Evolutionary conservation across 805 yeast species (phyloP), one percentile per base, ranked within the genome.

Genomic region (Candida succiphila): DNA sequence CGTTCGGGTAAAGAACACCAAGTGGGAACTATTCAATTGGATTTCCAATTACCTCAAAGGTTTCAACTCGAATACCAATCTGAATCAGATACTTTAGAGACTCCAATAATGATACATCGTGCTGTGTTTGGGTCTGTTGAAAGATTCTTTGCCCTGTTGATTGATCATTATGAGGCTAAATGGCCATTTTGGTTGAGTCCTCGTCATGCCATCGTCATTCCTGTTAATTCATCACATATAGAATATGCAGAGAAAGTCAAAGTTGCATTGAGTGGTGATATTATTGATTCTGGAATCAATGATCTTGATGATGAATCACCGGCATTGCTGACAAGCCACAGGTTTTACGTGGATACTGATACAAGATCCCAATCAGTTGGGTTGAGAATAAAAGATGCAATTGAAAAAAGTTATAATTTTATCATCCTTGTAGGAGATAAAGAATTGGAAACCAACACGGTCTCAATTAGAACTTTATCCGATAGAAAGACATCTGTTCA

Each of bases 161-260:
- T 92, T 33, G 97, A 92, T 52, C 94, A 88, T 43, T 85, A 77
- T 53, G 72, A 74, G 36, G 98, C 97, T 0, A 78, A 79, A 44
- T 92, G 97, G 97, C 98, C 98, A 8, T 87, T 92, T 52, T 92
- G 98, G 98, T 51, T 92, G 29, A 85, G 80, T 42, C 96, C 97
- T 6, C 68, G 94, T 40, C 98, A 92, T 53, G 92, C 89, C 0
- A 66, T 82, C 26, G 66, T 92, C 2, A 66, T 92, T 5, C 96
- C 98, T 1, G 76, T 87, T 4, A 75, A 78, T 37, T 75, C 75
- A 1, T 59, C 67, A 8, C 88, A 82, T 47, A 51, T 56, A 7
- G 68, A 59, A 8, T 69, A 69, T 34, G 82, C 94, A 3, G 42
- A 62, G n/a, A 36, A 55, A 2, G 52, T 83, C 2, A 68, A 66